Percentiles rank a stretch among this genome's conserved stretches.
Evolutionary conservation across 345 rosid species (phyloP).

Genomic region (Nephelium lappaceum): DNA sequence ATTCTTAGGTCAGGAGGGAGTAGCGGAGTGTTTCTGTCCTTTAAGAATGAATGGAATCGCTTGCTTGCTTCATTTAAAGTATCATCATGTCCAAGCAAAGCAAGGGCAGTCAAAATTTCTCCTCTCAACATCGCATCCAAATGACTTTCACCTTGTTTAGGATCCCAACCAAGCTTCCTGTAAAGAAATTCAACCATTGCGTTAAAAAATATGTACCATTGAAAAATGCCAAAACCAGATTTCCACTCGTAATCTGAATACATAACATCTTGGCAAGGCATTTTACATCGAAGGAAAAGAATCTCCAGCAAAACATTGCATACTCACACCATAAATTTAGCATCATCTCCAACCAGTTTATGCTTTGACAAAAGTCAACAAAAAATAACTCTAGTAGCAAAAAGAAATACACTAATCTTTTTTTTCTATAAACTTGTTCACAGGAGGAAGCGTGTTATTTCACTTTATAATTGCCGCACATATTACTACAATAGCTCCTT

Average conservation of each 20-base stretch:
- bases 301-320: neutral
- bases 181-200: constrained; percentile 18
- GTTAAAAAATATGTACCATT: neutral
- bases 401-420: neutral
- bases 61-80: constrained; percentile 67
- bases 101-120: constrained; percentile 82
- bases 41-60: constrained; percentile 74
- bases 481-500: neutral
- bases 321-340: neutral
- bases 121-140: constrained; percentile 94
- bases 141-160: constrained; percentile 88
- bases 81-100: constrained; percentile 65
- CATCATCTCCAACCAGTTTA: neutral
- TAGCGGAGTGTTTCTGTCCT: constrained; percentile 76
- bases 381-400: neutral
- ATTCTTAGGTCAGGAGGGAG: constrained; percentile 86
- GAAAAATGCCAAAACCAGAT: neutral
- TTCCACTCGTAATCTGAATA: neutral
- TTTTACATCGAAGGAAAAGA: neutral
- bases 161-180: constrained; percentile 94
- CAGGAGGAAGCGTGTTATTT: neutral
- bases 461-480: neutral
- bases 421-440: neutral
- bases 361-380: neutral
- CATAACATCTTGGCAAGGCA: neutral